Percentiles rank a stretch among this genome's conserved stretches.
Evolutionary conservation across 2,329 filamentous ascomycete species (phyloP).

Genomic region (Bipolaris bicolor): DNA sequence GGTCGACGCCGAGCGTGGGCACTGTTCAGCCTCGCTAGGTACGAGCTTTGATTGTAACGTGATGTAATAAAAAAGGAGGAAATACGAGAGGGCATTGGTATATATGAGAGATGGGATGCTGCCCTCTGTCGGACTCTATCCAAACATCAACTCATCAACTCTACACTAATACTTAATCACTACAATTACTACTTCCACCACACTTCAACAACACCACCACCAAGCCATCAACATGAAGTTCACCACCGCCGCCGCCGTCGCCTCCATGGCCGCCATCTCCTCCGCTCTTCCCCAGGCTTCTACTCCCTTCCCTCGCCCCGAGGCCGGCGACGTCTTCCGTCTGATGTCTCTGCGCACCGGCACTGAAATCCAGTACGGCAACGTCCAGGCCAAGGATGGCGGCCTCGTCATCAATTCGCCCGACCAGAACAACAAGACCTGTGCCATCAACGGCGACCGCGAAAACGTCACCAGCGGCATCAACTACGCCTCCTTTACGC

Average conservation of each 20-base stretch:
- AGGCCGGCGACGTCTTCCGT: constrained; percentile 52
- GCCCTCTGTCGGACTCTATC: constrained; percentile 4
- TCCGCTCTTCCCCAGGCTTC: constrained; percentile 35
- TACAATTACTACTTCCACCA: constrained; percentile 10
- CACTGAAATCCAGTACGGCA: constrained; percentile 56
- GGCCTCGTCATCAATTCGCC: constrained; percentile 54
- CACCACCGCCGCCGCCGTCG: constrained; percentile 31
- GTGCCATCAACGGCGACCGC: constrained; percentile 40
- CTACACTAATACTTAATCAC: constrained; percentile 11
- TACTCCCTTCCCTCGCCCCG: constrained; percentile 26
- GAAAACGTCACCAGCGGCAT: constrained; percentile 11
- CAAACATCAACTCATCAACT: constrained; percentile 11
- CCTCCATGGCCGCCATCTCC: constrained; percentile 30
- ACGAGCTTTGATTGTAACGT: constrained; percentile 4
- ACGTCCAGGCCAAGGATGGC: constrained; percentile 54
- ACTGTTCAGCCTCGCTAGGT: constrained; percentile 6
- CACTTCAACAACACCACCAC: constrained; percentile 10
- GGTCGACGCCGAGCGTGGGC: constrained; percentile 8
- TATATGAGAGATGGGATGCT: constrained; percentile 11
- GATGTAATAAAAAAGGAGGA: constrained; percentile 7
- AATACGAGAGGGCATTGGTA: constrained; percentile 7
- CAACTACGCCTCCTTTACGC: constrained; percentile 58
- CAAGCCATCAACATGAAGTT: constrained; percentile 40
- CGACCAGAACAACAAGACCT: constrained; percentile 56
- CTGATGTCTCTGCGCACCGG: constrained; percentile 59